Percentiles rank a stretch among this genome's conserved stretches.
Evolutionary conservation across 2,329 filamentous ascomycete species (phyloP).

Genomic region (Nigrospora sphaerica): DNA sequence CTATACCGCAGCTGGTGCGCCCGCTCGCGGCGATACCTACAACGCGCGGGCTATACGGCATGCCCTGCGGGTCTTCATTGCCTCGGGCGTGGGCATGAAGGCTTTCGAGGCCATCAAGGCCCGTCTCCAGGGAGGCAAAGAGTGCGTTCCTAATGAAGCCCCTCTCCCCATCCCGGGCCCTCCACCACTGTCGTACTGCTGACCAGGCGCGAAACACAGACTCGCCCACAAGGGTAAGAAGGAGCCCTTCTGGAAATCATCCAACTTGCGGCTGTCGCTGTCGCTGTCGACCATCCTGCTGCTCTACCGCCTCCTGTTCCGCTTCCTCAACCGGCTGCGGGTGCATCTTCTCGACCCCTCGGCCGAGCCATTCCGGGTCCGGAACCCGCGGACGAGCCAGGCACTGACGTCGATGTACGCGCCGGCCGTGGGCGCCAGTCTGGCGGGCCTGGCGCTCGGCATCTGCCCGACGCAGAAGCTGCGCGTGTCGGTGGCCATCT

Average conservation of each 20-base stretch:
- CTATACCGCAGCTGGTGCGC: constrained; percentile 7
- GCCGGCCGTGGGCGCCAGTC: constrained; percentile 81
- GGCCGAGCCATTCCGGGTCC: constrained; percentile 70
- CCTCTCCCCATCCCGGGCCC: too few relatives aligned
- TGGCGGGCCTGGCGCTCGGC: constrained; percentile 78
- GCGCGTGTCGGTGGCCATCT: constrained; percentile 75
- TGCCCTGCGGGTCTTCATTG: constrained; percentile 62
- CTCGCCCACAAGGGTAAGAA: constrained; percentile 28
- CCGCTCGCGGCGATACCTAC: constrained; percentile 48
- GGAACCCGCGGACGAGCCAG: constrained; percentile 70
- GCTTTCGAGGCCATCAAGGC: constrained; percentile 47
- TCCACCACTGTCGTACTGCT: too few relatives aligned
- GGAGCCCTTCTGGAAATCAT: constrained; percentile 53
- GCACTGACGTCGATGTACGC: constrained; percentile 77
- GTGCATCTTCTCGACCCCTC: constrained; percentile 72
- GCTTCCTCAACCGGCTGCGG: constrained; percentile 78
- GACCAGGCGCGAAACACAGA: constrained; percentile 6
- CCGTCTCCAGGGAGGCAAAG: constrained; percentile 35
- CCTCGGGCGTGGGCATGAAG: constrained; percentile 57
- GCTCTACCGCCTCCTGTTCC: constrained; percentile 81
- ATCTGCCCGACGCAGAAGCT: constrained; percentile 57
- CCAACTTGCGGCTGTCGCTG: constrained; percentile 69
- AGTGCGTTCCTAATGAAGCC: constrained; percentile 22
- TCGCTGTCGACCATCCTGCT: constrained; percentile 82
- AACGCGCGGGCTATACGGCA: constrained; percentile 65